Evolutionary conservation across 495 filamentous ascomycete species (phyloP).

Genomic region (Usnea hakonensis): DNA sequence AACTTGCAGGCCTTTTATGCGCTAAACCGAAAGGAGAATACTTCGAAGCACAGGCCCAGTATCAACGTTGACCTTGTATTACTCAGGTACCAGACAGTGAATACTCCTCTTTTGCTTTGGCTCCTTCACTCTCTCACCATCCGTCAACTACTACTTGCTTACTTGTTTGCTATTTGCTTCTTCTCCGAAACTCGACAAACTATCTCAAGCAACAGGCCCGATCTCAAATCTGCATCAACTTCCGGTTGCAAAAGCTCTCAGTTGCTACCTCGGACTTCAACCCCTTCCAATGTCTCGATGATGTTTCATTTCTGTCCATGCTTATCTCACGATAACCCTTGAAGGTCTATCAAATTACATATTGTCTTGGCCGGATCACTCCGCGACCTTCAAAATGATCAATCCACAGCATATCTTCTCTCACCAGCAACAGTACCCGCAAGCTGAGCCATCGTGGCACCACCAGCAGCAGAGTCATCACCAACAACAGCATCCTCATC

Average conservation of each 20-base stretch:
- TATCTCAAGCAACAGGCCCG: neutral
- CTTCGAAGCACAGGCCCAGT: conserved; percentile 1
- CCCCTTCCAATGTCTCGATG: conserved; percentile 5
- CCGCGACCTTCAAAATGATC: conserved; percentile 12
- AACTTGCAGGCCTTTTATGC: neutral
- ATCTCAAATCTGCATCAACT: neutral
- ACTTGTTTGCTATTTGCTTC: neutral
- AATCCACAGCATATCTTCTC: conserved; percentile 53
- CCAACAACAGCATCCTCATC: conserved; percentile 52
- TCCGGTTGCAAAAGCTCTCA: neutral
- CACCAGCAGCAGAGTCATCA: conserved; percentile 57
- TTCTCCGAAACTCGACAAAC: neutral
- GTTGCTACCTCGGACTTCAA: conserved; percentile 3
- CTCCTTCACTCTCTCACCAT: neutral
- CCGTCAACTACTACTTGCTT: neutral
- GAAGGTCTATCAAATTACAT: neutral
- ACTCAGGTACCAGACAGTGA: neutral
- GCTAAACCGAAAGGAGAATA: neutral
- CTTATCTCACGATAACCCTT: conserved; percentile 8
- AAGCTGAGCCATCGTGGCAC: conserved; percentile 70
- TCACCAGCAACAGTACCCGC: conserved; percentile 75
- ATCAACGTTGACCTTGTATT: neutral
- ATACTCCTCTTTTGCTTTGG: neutral
- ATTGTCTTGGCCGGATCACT: conserved; percentile 1
- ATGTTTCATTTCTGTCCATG: conserved; percentile 6